These are phyloP conservation scores for Nicotiana attenuata DNA, from an alignment of 257 asterid genomes.

Conservation along the genomic window DNA sequence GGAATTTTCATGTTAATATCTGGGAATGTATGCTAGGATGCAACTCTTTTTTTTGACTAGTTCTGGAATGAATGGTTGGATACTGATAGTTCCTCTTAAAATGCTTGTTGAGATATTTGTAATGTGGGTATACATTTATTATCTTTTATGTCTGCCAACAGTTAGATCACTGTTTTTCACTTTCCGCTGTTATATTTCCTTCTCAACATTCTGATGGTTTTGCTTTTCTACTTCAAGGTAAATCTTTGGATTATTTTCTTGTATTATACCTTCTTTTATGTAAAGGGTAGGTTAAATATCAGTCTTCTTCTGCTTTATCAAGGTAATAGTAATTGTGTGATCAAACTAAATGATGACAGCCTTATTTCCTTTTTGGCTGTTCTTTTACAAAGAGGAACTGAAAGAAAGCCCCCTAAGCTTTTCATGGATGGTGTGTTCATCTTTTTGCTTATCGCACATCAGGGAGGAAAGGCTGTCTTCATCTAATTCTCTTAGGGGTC, in stretches of 20 bases:
- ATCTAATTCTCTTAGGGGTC: neutral
- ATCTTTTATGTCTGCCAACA: neutral
- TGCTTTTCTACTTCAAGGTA: neutral
- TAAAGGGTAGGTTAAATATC: neutral
- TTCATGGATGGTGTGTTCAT: neutral
- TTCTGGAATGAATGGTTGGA: neutral
- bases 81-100: neutral
- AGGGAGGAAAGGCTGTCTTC: neutral
- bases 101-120: neutral
- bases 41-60: neutral
- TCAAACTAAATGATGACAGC: neutral
- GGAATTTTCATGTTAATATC: neutral
- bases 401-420: neutral
- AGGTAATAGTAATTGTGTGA: neutral
- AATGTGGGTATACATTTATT: neutral
- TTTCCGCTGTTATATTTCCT: neutral
- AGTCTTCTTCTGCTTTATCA: neutral
- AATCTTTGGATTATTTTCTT: neutral
- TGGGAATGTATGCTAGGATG: neutral
- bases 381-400: neutral
- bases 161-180: neutral
- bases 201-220: constrained; percentile 1
- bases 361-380: neutral
- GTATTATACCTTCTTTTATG: neutral
- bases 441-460: neutral